Conservation (phyloP, 2,329 filamentous ascomycete species). For the Tolypocladium amazonense region DNA sequence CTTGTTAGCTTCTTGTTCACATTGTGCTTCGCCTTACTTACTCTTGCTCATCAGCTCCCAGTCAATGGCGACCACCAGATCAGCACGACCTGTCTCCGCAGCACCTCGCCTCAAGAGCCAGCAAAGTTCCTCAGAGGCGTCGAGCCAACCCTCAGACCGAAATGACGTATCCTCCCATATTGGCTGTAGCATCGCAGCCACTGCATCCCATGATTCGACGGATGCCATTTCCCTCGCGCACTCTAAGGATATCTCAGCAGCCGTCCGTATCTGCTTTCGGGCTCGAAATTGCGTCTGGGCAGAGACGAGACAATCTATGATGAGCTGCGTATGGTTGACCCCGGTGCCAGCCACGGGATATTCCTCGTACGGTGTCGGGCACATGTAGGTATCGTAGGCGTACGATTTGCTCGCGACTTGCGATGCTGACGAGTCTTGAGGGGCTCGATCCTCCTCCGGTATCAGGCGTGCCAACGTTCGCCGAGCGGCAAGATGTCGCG, state of each 20-base stretch:
- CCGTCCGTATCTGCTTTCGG: slow-evolving; percentile 40
- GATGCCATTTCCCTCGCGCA: slow-evolving; percentile 44
- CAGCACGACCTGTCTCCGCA: slow-evolving; percentile 36
- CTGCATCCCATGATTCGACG: slow-evolving; percentile 39
- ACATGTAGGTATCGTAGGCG: slow-evolving; percentile 56
- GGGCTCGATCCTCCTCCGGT: slow-evolving; percentile 44
- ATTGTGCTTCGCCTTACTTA: slow-evolving; percentile 22
- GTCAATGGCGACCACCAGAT: slow-evolving; percentile 49
- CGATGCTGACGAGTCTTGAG: slow-evolving; percentile 35
- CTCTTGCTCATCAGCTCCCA: slow-evolving; percentile 53
- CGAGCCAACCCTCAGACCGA: slow-evolving; percentile 48
- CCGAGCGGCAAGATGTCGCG: slow-evolving; percentile 43
- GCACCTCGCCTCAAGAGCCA: slow-evolving; percentile 52
- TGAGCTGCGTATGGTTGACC: slow-evolving; percentile 44
- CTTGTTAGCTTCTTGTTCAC: slow-evolving; percentile 2
- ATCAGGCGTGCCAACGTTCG: slow-evolving; percentile 44
- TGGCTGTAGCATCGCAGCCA: slow-evolving; percentile 41
- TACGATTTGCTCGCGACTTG: slow-evolving; percentile 39
- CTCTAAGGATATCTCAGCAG: slow-evolving; percentile 46
- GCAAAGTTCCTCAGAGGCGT: slow-evolving; percentile 47
- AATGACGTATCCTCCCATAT: slow-evolving; percentile 48
- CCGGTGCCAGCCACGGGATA: slow-evolving; percentile 39
- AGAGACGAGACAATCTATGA: slow-evolving; percentile 39
- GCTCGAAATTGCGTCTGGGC: slow-evolving; percentile 44
- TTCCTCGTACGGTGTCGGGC: slow-evolving; percentile 51